These are phyloP conservation scores for Bocquillonia castaneifolia DNA, from an alignment of 441 rosid species.

Conservation along the genomic window DNA sequence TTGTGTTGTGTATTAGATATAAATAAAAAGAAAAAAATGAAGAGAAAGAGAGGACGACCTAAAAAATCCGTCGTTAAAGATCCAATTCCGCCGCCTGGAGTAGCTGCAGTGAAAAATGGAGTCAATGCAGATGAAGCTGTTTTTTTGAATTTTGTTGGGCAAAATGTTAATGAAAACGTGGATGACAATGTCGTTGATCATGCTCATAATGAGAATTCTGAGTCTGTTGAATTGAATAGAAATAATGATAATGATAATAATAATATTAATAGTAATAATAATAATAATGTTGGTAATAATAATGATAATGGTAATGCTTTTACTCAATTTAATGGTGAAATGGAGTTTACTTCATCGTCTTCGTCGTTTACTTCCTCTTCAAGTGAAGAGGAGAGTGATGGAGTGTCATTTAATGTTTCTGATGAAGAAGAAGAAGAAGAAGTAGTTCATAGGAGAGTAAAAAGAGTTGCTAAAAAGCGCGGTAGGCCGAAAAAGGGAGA, in stretches of 20 bases:
- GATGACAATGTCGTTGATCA: too few relatives aligned
- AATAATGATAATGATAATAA: not conserved
- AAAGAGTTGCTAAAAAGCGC: slow-evolving; percentile 19
- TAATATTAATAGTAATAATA: not conserved
- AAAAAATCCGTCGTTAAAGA: slow-evolving; percentile 12
- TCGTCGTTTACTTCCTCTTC: slow-evolving; percentile 28
- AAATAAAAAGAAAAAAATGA: not conserved
- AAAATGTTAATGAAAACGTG: slow-evolving; percentile 18
- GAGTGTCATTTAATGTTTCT: slow-evolving; percentile 26
- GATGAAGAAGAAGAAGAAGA: slow-evolving; percentile 33
- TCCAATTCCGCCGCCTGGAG: not conserved
- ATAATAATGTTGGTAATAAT: too few relatives aligned
- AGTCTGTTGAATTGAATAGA: not conserved
- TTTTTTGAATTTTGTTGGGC: slow-evolving; percentile 25
- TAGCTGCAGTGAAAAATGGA: slow-evolving; percentile 7
- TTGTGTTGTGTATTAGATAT: not conserved
- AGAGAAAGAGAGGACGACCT: slow-evolving; percentile 18
- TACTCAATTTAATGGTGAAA: slow-evolving; percentile 7
- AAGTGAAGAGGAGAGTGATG: slow-evolving; percentile 26
- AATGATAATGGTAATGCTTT: not conserved
- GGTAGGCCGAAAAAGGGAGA: slow-evolving; percentile 28
- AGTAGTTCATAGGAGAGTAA: slow-evolving; percentile 13
- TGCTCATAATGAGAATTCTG: slow-evolving; percentile 12
- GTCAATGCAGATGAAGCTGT: slow-evolving; percentile 25
- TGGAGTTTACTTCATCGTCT: slow-evolving; percentile 5